phyloP scores from a whole-genome alignment of 768 basidiomycete genomes.

The Termitomyces sp. region DNA sequence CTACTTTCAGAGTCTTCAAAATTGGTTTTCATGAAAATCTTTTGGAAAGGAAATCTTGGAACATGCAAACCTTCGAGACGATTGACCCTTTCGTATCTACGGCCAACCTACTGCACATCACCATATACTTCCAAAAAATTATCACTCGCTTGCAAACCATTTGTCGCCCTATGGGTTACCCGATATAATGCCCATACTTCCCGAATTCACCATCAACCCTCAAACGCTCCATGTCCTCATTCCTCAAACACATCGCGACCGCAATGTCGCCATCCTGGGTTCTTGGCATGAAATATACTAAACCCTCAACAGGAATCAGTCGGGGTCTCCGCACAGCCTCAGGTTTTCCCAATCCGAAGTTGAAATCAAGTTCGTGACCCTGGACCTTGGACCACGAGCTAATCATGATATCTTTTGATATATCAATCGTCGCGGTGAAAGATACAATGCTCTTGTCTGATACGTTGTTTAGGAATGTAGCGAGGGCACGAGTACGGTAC shows the following conservation, averaged over 20 bases:
- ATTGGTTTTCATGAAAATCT: not conserved
- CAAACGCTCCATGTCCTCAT: constrained; percentile 21
- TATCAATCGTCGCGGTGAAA: constrained; percentile 14
- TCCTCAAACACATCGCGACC: constrained; percentile 17
- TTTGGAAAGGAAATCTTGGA: not conserved
- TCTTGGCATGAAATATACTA: constrained; percentile 21
- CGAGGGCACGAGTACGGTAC: constrained; percentile 15
- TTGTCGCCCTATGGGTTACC: not conserved
- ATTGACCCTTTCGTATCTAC: not conserved
- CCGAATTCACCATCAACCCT: constrained; percentile 17
- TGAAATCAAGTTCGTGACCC: constrained; percentile 18
- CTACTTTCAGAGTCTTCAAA: not conserved
- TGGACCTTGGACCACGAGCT: constrained; percentile 22
- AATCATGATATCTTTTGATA: constrained; percentile 18
- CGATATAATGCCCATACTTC: constrained; percentile 15
- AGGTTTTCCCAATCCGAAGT: constrained; percentile 17
- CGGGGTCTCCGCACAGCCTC: constrained; percentile 21
- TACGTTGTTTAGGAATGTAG: constrained; percentile 13
- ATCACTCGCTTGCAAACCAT: not conserved
- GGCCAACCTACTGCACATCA: not conserved
- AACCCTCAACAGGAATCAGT: constrained; percentile 18
- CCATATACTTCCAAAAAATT: not conserved
- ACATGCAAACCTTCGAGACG: not conserved
- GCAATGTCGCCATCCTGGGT: constrained; percentile 15
- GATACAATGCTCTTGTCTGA: constrained; percentile 10